Base-by-base conservation (phyloP, 495 filamentous ascomycete species). In the Talaromyces ruber region DNA sequence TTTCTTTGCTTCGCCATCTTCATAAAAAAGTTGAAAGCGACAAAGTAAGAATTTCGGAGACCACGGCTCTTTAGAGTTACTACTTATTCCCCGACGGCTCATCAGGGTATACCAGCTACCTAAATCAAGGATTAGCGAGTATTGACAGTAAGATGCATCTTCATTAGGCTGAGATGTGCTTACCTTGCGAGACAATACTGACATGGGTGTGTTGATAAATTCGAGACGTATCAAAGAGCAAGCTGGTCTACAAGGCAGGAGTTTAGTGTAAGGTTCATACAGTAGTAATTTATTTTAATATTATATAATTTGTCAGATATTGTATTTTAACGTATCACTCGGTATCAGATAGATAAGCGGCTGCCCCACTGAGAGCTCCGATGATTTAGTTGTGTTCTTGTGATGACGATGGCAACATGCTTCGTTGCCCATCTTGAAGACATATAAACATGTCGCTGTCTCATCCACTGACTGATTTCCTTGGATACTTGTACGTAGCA, bases 1-100 rank as follows among this genome's bases (percentile, higher is more conserved):
- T 54, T 28, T 16, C 51, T 54, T 28, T 54, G 51, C 51, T 54
- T 54, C 51, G 51, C 51, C 51, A 54, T 54, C 16, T 54, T 54
- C 21, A 1, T 43, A n/a, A 21, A 1, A 4, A 7, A 47, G 5
- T n/a, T 6, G 18, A 12, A 37, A 37, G 32, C 32, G 14, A 29
- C 12, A 14, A 12, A 1, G 32, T 4, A 37, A n/a, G n/a, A n/a
- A n/a, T n/a, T n/a, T n/a, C n/a, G n/a, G n/a, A n/a, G n/a, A n/a
- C n/a, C n/a, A n/a, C n/a, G n/a, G n/a, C n/a, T n/a, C n/a, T n/a
- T n/a, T n/a, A n/a, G n/a, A n/a, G n/a, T n/a, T n/a, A n/a, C n/a
- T n/a, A n/a, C n/a, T n/a, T n/a, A n/a, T n/a, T n/a, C 34, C 5
- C 16, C 16, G 34, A 39, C 14, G 16, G 34, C 14, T 9, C 34